These are phyloP conservation scores for Epicoccum sorghinum DNA, from an alignment of 2,329 filamentous ascomycete genomes.

Conservation along the genomic window DNA sequence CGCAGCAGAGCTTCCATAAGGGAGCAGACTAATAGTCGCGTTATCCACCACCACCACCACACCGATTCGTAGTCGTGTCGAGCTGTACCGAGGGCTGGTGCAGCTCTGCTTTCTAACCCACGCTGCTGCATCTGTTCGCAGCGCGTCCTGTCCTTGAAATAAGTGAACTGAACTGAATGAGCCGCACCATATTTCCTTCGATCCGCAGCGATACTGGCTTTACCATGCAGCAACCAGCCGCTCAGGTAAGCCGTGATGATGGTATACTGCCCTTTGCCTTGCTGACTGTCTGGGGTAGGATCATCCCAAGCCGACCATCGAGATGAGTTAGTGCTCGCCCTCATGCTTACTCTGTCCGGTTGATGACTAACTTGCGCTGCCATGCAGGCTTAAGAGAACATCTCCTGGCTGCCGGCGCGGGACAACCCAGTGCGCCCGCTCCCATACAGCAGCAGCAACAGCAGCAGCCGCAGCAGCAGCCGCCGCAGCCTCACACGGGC, in stretches of 20 bases:
- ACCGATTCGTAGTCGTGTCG: slow-evolving; percentile 12
- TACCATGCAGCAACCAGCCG: slow-evolving; percentile 50
- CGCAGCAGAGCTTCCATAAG: slow-evolving; percentile 1
- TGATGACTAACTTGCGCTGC: slow-evolving; percentile 42
- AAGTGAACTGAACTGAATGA: slow-evolving; percentile 27
- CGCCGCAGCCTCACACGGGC: slow-evolving; percentile 48
- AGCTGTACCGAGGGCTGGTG: slow-evolving; percentile 6
- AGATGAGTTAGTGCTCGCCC: slow-evolving; percentile 49
- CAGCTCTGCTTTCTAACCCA: slow-evolving; percentile 10
- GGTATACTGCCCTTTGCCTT: slow-evolving; percentile 4
- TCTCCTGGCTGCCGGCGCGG: slow-evolving; percentile 61
- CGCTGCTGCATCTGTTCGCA: slow-evolving; percentile 9
- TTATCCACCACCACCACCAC: slow-evolving; percentile 1
- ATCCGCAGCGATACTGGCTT: slow-evolving; percentile 40
- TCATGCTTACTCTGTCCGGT: slow-evolving; percentile 13
- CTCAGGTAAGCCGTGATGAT: slow-evolving; percentile 59
- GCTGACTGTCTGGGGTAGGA: slow-evolving; percentile 42
- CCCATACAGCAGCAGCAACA: slow-evolving; percentile 36
- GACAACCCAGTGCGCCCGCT: slow-evolving; percentile 42
- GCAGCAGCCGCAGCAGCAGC: slow-evolving; percentile 28
- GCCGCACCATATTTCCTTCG: slow-evolving; percentile 40
- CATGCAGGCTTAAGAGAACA: slow-evolving; percentile 67
- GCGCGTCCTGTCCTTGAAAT: background rate
- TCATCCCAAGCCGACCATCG: slow-evolving; percentile 46
- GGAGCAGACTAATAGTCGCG: background rate